Base-by-base conservation (phyloP, 257 asterid species). In the Knoxia roxburghii region DNA sequence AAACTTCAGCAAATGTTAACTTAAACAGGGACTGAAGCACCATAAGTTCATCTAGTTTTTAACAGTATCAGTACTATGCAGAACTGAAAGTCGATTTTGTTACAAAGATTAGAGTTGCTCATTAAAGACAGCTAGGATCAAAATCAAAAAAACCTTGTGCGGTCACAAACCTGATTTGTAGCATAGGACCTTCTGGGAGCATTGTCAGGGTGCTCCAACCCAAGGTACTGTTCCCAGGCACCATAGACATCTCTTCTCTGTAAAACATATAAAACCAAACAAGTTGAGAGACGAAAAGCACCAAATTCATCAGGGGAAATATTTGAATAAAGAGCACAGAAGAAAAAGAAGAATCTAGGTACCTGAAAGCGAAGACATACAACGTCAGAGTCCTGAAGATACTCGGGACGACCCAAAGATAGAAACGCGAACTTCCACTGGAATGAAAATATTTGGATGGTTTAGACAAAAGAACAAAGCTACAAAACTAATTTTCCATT, bases 391-490 rank as follows among this genome's bases (percentile, higher is more conserved):
- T 85, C 95, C 74, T 77, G 74, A 63, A 82, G 92, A 75, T 88
- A 85, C 55, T 83, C 92, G 0, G 90, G 92, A 60, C 83, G 88
- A 67, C 92, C 87, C 88, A 83, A 62, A 62, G 85, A 83, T 64
- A 83, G 68, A 73, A 85, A 80, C 30, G 91, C 95, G 70, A 87
- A 82, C 71, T 80, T 87, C 95, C 92, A 87, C 95, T 85, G 77
- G 20, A 61, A 48, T 72, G 50, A 51, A 35, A 7, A 65, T 21
- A 39, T 26, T 41, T 50, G n/a, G 5, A 65, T 21, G 50, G 26
- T 65, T 65, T 50, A 65, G 50, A 33, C 35, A 13, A 29, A n/a
- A 5, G 43, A 64, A 17, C 21, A 6, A 6, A 51, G 45, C 50
- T 46, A 26, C 29, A 4, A 30, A 20, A 9, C 26, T 30, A 27